Conservation (phyloP, 257 asterid species). For the Cynanchum wilfordii region DNA sequence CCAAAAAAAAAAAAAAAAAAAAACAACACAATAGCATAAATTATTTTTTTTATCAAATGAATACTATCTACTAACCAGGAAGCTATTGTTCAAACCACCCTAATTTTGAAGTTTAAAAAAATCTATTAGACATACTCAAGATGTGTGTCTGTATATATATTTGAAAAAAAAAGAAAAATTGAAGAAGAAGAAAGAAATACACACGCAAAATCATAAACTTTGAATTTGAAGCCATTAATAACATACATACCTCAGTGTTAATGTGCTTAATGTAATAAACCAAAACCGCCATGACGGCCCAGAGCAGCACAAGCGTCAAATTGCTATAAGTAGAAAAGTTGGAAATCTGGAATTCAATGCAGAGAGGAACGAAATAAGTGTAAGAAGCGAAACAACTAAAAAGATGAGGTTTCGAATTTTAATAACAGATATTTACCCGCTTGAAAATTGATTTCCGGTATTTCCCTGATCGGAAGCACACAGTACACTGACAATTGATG, state of each 20-base stretch:
- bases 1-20: too few species aligned
- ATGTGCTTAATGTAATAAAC: slow-evolving; percentile 70
- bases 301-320: slow-evolving; percentile 81
- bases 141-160: too few species aligned
- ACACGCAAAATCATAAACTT: too few species aligned
- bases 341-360: slow-evolving; percentile 61
- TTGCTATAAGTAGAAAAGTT: slow-evolving; percentile 92
- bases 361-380: slow-evolving; percentile 11
- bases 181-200: too few species aligned
- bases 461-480: slow-evolving; percentile 89
- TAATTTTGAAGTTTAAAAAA: background rate
- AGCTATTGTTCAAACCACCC: background rate
- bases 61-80: background rate
- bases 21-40: too few species aligned
- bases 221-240: slow-evolving; percentile 7
- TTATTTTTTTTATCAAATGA: background rate
- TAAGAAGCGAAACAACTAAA: background rate
- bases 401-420: background rate
- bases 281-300: slow-evolving; percentile 73
- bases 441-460: slow-evolving; percentile 84
- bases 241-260: slow-evolving; percentile 66
- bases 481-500: slow-evolving; percentile 77
- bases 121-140: too few species aligned
- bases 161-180: too few species aligned
- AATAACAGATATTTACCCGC: slow-evolving; percentile 50